phyloP scores from a whole-genome alignment of 306 rosid species.

The Begonia peltatifolia region DNA sequence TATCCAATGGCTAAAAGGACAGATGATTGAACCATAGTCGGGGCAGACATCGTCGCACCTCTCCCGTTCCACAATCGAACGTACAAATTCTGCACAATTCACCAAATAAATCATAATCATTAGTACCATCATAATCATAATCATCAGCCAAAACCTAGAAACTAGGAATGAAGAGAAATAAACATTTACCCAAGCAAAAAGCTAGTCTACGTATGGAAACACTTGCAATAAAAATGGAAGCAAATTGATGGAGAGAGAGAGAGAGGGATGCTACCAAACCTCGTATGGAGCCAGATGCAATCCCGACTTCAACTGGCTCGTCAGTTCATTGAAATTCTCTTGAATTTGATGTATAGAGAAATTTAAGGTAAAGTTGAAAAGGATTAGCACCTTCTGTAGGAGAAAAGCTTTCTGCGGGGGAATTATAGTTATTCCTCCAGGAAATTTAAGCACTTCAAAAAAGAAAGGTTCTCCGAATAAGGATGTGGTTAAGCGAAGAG shows the following conservation, averaged over 20 bases:
- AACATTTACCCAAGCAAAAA: constrained; percentile 1
- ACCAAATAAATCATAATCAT: constrained; percentile 16
- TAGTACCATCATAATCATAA: constrained; percentile 10
- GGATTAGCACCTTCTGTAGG: constrained; percentile 50
- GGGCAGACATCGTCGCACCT: constrained; percentile 68
- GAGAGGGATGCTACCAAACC: constrained; percentile 32
- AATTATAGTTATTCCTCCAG: constrained; percentile 66
- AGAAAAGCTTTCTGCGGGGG: constrained; percentile 63
- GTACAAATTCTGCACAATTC: constrained; percentile 52
- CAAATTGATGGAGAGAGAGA: too few relatives aligned
- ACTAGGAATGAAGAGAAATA: background rate
- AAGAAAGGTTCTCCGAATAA: constrained; percentile 41
- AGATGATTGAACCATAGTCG: constrained; percentile 58
- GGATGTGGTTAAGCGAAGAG: constrained; percentile 43
- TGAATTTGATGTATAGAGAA: constrained; percentile 62
- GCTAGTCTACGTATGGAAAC: too few relatives aligned
- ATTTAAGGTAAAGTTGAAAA: constrained; percentile 64
- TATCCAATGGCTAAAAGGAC: constrained; percentile 59
- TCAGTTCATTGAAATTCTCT: constrained; percentile 39
- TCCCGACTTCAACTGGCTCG: constrained; percentile 58
- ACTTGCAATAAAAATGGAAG: too few relatives aligned
- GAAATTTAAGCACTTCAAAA: constrained; percentile 74
- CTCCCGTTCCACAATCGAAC: constrained; percentile 44
- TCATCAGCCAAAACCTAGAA: constrained; percentile 3
- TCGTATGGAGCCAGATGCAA: constrained; percentile 48